phyloP scores from a whole-genome alignment of 2,329 filamentous ascomycete genomes.

The Celoporthe dispersa region DNA sequence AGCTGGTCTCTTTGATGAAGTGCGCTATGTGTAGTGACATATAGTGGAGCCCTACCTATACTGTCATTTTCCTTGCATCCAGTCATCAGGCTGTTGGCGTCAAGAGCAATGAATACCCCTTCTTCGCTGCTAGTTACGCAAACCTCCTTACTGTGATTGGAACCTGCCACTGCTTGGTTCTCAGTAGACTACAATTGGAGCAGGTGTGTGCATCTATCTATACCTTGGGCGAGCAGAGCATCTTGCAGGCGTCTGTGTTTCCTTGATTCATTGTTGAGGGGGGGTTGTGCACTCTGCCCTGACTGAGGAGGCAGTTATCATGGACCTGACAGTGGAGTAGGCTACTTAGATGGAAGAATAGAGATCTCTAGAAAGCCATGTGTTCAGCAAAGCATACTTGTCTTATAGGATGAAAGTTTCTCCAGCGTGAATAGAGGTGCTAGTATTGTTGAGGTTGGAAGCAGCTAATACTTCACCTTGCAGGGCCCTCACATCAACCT shows the following conservation, averaged over 20 bases:
- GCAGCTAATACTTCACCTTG: not conserved
- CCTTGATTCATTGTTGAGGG: not conserved
- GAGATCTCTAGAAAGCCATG: not conserved
- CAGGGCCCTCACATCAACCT: not conserved
- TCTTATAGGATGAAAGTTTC: not conserved
- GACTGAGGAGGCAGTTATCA: not conserved
- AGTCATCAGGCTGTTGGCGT: not conserved
- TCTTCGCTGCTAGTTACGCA: not conserved
- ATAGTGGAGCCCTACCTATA: not conserved
- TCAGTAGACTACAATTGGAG: not conserved
- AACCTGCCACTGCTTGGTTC: not conserved
- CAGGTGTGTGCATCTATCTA: not conserved
- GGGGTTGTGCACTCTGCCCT: not conserved
- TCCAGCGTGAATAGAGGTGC: not conserved
- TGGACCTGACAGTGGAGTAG: not conserved
- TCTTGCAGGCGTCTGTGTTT: not conserved
- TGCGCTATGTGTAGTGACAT: slow-evolving; percentile 57
- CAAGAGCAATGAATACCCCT: slow-evolving; percentile 1
- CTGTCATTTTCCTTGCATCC: not conserved
- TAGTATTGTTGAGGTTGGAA: not conserved
- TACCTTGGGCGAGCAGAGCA: not conserved
- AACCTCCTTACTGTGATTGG: too few relatives aligned
- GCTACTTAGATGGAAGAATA: not conserved
- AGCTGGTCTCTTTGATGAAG: slow-evolving; percentile 76
- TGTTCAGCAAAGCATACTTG: not conserved